Conservation (phyloP, 371 early-diverging fungal genomes). For the Mortierella sp. region DNA sequence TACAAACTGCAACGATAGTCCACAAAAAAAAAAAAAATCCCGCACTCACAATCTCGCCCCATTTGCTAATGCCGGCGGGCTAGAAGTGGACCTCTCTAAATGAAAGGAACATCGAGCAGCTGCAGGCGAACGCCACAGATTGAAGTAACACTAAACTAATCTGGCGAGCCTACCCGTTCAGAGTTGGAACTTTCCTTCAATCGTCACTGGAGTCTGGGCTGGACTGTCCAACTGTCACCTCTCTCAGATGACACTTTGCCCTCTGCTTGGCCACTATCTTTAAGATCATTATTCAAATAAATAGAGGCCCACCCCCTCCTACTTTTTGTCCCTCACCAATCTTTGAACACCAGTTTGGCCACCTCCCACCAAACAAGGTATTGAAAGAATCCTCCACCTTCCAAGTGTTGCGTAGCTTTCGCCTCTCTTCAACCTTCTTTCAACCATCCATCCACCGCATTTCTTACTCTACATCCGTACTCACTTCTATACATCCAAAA, state of each 20-base stretch:
- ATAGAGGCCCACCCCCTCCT: not conserved
- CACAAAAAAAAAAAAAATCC: slow-evolving; percentile 19
- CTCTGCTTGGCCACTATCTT: not conserved
- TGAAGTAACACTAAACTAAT: not conserved
- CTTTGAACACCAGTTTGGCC: slow-evolving; percentile 6
- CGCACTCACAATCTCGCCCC: not conserved
- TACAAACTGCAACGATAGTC: not conserved
- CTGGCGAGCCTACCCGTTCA: not conserved
- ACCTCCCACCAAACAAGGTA: slow-evolving; percentile 16
- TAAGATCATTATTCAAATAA: slow-evolving; percentile 1
- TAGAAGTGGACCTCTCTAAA: not conserved
- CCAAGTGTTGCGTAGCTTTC: not conserved
- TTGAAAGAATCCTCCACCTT: not conserved
- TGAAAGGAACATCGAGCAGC: not conserved
- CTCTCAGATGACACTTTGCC: not conserved
- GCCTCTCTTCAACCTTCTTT: not conserved
- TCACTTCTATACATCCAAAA: not conserved
- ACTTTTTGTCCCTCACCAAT: slow-evolving; percentile 7
- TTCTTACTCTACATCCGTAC: not conserved
- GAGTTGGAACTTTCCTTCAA: not conserved
- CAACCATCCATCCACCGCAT: not conserved
- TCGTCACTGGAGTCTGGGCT: not conserved
- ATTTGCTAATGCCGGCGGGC: not conserved
- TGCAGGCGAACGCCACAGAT: not conserved
- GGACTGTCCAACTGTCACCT: not conserved